Conservation (phyloP, 345 rosid species). For the Lumnitzera racemosa region DNA sequence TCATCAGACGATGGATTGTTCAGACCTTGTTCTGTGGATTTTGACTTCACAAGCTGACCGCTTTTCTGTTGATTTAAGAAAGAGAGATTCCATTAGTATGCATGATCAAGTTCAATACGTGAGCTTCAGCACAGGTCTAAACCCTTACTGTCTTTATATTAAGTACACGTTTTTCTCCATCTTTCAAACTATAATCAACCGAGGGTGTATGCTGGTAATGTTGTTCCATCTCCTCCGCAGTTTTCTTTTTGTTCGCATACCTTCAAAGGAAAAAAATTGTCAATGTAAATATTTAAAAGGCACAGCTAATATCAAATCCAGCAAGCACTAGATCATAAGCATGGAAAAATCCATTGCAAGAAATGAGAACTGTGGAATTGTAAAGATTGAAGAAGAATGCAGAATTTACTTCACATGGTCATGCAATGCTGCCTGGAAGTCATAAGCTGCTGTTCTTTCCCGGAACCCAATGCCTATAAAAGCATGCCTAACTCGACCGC, state of each 20-base stretch:
- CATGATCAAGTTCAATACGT: neutral
- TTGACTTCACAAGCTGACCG: constrained; percentile 35
- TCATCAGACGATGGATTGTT: constrained; percentile 52
- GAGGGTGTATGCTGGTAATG: constrained; percentile 75
- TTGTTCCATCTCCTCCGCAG: constrained; percentile 98
- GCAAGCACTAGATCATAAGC: neutral
- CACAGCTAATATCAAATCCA: neutral
- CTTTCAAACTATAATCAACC: constrained; percentile 82
- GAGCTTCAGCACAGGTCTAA: neutral
- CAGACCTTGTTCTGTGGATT: constrained; percentile 48
- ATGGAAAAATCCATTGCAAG: neutral
- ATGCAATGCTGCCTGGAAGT: constrained; percentile 96
- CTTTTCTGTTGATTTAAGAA: constrained; percentile 32
- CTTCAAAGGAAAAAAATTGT: constrained; percentile 19
- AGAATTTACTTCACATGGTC: constrained; percentile 84
- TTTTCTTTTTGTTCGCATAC: constrained; percentile 88
- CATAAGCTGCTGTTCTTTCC: constrained; percentile 96
- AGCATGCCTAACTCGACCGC: constrained; percentile 90
- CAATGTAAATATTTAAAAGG: constrained; percentile 2
- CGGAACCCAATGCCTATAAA: constrained; percentile 96
- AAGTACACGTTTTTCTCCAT: constrained; percentile 82
- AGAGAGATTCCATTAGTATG: neutral
- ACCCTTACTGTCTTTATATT: constrained; percentile 62
- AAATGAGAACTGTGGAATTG: neutral
- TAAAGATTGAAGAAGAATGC: neutral